Conservation (phyloP, 257 asterid genomes). For the Solanum phureja region DNA sequence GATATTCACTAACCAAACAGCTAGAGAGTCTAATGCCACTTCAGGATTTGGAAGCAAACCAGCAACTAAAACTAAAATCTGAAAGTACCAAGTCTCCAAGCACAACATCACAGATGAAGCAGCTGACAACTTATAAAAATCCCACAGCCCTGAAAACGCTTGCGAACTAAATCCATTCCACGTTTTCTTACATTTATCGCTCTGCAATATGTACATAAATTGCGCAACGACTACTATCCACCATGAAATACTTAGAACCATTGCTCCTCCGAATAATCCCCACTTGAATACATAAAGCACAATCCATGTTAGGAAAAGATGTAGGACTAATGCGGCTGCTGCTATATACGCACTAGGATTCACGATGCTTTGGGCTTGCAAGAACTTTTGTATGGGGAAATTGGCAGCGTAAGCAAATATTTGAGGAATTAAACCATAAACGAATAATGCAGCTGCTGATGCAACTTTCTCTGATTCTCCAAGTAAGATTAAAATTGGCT, state of each 20-base stretch:
- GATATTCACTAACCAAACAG: slow-evolving; percentile 16
- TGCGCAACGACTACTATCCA: slow-evolving; percentile 18
- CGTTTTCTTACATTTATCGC: slow-evolving; percentile 4
- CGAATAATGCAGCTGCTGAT: slow-evolving; percentile 9
- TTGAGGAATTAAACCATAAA: slow-evolving; percentile 26
- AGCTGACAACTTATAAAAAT: slow-evolving; percentile 15
- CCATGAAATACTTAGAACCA: slow-evolving; percentile 18
- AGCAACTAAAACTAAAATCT: slow-evolving; percentile 16
- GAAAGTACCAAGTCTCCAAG: slow-evolving; percentile 22
- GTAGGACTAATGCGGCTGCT: slow-evolving; percentile 1
- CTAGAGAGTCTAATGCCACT: slow-evolving; percentile 18
- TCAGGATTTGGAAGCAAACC: slow-evolving; percentile 25
- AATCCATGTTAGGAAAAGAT: slow-evolving; percentile 13
- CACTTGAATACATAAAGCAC: slow-evolving; percentile 3
- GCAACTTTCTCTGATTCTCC: slow-evolving; percentile 15
- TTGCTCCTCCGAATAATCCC: slow-evolving; percentile 21
- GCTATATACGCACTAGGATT: slow-evolving; percentile 10
- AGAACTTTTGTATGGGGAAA: slow-evolving; percentile 26
- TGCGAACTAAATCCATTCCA: slow-evolving; percentile 24
- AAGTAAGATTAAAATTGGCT: slow-evolving; percentile 14
- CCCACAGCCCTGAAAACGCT: slow-evolving; percentile 27
- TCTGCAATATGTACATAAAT: slow-evolving; percentile 10
- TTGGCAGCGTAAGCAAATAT: slow-evolving; percentile 18
- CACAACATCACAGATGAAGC: slow-evolving; percentile 36
- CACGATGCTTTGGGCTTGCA: slow-evolving; percentile 27